These are phyloP conservation scores for Jamesozyma piceae DNA, from an alignment of 805 yeast genomes.

Conservation along the genomic window DNA sequence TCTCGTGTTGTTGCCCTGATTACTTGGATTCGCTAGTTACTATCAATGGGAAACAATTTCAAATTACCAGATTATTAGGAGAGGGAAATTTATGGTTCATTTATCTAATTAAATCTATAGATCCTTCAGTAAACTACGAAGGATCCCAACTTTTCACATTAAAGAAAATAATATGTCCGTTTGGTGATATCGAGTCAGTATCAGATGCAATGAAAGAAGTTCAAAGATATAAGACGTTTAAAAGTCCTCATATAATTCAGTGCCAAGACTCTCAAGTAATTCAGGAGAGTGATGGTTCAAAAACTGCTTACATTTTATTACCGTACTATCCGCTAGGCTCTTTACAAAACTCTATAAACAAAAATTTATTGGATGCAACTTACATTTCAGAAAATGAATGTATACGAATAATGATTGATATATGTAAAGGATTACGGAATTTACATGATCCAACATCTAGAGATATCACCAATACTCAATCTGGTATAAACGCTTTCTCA, in stretches of 20 bases:
- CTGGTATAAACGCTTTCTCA: slow-evolving; percentile 10
- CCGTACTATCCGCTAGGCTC: slow-evolving; percentile 72
- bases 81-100: slow-evolving; percentile 89
- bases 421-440: slow-evolving; percentile 63
- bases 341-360: slow-evolving; percentile 70
- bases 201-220: slow-evolving; percentile 70
- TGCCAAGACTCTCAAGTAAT: slow-evolving; percentile 62
- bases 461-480: slow-evolving; percentile 6
- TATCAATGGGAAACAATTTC: slow-evolving; percentile 54
- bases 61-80: slow-evolving; percentile 63
- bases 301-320: slow-evolving; percentile 64
- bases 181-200: slow-evolving; percentile 63
- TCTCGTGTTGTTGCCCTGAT: slow-evolving; percentile 11
- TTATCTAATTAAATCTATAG: slow-evolving; percentile 53
- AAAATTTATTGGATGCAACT: slow-evolving; percentile 46
- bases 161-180: slow-evolving; percentile 81
- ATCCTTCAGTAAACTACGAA: slow-evolving; percentile 13
- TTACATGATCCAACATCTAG: slow-evolving; percentile 44
- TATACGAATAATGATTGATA: slow-evolving; percentile 51
- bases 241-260: slow-evolving; percentile 55
- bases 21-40: slow-evolving; percentile 30
- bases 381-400: slow-evolving; percentile 56
- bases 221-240: slow-evolving; percentile 62
- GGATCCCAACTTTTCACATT: slow-evolving; percentile 43
- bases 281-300: slow-evolving; percentile 71